Evolutionary conservation across 305 asterid genomes (phyloP), one percentile per base, ranked within the genome.

Genomic region (Plantago coronopus): DNA sequence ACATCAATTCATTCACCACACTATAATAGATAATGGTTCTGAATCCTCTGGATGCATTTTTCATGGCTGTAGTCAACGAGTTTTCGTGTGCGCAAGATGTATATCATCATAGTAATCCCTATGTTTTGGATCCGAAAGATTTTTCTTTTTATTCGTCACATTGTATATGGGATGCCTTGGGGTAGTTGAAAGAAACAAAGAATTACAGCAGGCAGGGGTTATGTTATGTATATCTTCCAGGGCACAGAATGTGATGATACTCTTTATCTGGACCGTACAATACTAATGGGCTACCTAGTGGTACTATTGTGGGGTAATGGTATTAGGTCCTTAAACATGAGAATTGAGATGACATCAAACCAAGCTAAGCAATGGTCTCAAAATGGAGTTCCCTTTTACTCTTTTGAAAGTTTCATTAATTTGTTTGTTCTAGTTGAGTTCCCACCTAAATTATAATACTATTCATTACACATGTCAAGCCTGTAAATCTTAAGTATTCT

Each of bases 201-300:
- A n/a, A n/a, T n/a, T n/a, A n/a, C n/a, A n/a, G n/a, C n/a, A n/a
- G n/a, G n/a, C 31, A 25, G 2, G 31, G 31, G 31, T 25, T 5
- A 25, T 25, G 34, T 27, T 27, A 27, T 27, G 8, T 11, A 34
- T 34, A 34, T 34, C 2, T 34, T 3, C 40, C 40, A 34, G 53
- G 66, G 48, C 66, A 67, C 63, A 38, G 31, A 69, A 50, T 67
- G 63, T 53, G 19, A 60, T 63, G 79, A n/a, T 21, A 21, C 57
- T 34, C 42, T 34, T 10, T 37, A 18, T 34, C 27, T 40, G 46
- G 31, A 53, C 57, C 20, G 57, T 53, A 53, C 38, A 53, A 53
- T 53, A 37, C 6, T 53, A 23, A 53, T 53, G 42, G 37, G 57
- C 38, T 51, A 13, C 34, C 17, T 22, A 22, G 57, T 51, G 57